Evolutionary conservation across 2,329 filamentous ascomycete genomes (phyloP), one percentile per base, ranked within the genome.

Genomic region (Ophioceras dolichostomum): DNA sequence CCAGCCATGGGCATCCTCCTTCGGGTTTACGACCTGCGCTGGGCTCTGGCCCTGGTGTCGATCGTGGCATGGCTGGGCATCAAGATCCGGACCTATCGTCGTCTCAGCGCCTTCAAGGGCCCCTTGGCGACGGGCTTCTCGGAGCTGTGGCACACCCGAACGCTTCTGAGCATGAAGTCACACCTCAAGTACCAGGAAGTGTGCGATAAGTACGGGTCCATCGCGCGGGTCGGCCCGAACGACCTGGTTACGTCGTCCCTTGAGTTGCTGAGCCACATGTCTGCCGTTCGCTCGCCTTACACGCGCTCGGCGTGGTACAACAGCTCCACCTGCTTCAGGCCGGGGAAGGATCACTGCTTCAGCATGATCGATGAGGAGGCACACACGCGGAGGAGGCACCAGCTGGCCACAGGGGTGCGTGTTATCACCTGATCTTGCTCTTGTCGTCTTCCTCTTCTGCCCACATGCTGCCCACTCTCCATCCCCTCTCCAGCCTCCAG

Each of bases 321-420:
- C 47, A 58, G 64, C 43, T 61, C 59, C 9, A 42, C 52, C 28
- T 46, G 51, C 4, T 50, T 55, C 32, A 49, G 55, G 28, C 50
- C 53, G 10, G 46, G 46, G 27, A 47, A 49, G 33, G 55, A 57
- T 39, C 56, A 54, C 39, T 38, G 57, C n/a, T 50, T 56, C 33
- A 53, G 50, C 9, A 49, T 49, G 44, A 45, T 49, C 26, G 50
- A 56, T 14, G 54, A 57, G 33, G 58, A 57, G 27, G 53, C 54
- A 22, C 70, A 74, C 43, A 57, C 49, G 12, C 45, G 50, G 36
- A 47, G 64, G 36, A 56, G 60, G n/a, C 57, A 58, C 35, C 67
- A 70, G 46, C 62, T 73, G 57, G 61, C 63, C 13, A 53, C 63
- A 2, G 70, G 67, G 17, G 51, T 54, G 46, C 42, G 52, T 47